phyloP scores from a whole-genome alignment of 768 basidiomycete genomes.

The Phylloporus arenicola region DNA sequence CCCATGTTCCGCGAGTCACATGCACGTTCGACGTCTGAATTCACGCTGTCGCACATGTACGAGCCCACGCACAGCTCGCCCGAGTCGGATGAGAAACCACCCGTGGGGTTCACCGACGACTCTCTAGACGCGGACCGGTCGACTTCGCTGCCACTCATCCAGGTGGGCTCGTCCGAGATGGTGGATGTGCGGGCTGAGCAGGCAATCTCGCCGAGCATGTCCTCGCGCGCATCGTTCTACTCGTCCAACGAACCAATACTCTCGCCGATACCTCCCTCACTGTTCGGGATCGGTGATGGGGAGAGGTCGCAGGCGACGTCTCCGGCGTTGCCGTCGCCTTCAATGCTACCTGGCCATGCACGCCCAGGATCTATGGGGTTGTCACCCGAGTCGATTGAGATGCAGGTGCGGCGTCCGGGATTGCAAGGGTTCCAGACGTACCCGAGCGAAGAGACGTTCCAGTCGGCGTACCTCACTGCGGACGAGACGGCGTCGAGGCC shows the following conservation, averaged over 20 bases:
- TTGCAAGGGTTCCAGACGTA: constrained; percentile 6
- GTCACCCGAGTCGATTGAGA: constrained; percentile 32
- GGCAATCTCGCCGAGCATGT: constrained; percentile 36
- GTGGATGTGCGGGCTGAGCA: constrained; percentile 17
- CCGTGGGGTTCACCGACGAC: not conserved
- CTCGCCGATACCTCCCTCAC: constrained; percentile 53
- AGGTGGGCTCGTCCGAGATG: constrained; percentile 11
- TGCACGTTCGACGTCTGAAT: constrained; percentile 59
- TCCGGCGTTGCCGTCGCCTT: constrained; percentile 5
- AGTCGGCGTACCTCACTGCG: not conserved
- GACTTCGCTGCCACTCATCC: constrained; percentile 6
- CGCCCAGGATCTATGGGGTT: not conserved
- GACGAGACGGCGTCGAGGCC: constrained; percentile 2
- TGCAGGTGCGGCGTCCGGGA: constrained; percentile 32
- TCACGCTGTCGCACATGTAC: constrained; percentile 40
- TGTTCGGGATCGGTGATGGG: constrained; percentile 42
- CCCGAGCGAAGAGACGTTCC: not conserved
- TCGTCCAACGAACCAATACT: constrained; percentile 47
- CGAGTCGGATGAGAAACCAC: constrained; percentile 15
- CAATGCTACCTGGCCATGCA: not conserved
- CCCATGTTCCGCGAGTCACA: constrained; percentile 71
- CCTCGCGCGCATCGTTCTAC: constrained; percentile 53
- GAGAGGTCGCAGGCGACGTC: constrained; percentile 20
- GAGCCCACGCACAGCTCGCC: constrained; percentile 41
- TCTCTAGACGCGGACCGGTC: constrained; percentile 3